Conservation (phyloP, 2,329 filamentous ascomycete genomes). For the Phoma sp. region DNA sequence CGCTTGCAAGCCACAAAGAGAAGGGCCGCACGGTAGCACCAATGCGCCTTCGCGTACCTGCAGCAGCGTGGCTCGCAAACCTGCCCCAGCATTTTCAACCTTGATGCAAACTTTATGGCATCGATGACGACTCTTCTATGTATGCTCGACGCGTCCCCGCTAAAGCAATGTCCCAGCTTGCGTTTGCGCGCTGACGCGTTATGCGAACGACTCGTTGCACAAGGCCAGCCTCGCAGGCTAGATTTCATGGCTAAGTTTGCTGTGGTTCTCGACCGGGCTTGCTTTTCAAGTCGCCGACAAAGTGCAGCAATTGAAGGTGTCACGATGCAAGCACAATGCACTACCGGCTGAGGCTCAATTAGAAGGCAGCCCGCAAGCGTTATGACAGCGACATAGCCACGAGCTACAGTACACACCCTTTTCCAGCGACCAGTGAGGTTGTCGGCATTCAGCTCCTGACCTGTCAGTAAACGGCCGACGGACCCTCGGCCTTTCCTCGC, state of each 20-base stretch:
- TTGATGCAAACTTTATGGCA: neutral
- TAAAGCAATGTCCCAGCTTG: neutral
- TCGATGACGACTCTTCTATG: constrained; percentile 6
- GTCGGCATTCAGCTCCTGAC: constrained; percentile 13
- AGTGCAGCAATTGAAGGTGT: neutral
- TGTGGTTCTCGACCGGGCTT: constrained; percentile 4
- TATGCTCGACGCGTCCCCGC: neutral
- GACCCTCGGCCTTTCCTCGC: constrained; percentile 26
- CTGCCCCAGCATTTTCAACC: neutral
- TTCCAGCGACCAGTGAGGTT: constrained; percentile 1
- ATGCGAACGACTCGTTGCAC: neutral
- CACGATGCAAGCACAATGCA: neutral
- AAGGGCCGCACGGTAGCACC: constrained; percentile 18
- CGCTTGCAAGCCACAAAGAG: constrained; percentile 39
- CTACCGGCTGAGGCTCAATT: constrained; percentile 3
- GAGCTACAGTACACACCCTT: constrained; percentile 1
- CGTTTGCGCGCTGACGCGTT: neutral
- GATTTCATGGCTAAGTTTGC: constrained; percentile 1
- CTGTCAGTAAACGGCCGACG: constrained; percentile 32
- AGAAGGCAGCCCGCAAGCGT: neutral
- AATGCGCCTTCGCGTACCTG: constrained; percentile 42
- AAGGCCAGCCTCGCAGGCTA: neutral
- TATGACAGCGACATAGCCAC: neutral
- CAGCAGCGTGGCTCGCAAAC: constrained; percentile 30
- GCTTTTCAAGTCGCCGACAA: constrained; percentile 13